Base-by-base conservation (phyloP, 164 flowering plant genomes). In the Warburgia ugandensis region DNA sequence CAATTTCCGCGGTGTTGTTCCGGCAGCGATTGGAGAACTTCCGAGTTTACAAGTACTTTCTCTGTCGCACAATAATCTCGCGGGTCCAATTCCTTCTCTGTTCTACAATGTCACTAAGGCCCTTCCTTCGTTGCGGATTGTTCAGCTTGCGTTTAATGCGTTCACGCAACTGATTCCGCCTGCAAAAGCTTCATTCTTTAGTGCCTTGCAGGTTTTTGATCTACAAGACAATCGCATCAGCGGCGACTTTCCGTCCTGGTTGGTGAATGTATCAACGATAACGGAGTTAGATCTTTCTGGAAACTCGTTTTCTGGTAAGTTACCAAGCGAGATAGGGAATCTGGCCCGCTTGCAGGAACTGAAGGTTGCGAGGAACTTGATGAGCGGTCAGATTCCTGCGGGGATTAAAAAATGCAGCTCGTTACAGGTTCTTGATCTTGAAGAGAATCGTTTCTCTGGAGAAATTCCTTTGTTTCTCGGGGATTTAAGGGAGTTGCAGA, bases 11-110 rank as follows among this genome's bases (percentile, higher is more conserved):
- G 97, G 97, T 19, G 33, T 75, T 33, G 25, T 89, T 36, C 95
- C 94, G 48, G 69, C 76, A n/a, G 71, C 78, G 0, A 64, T 86
- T 2, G 94, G 80, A 1, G 59, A 48, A 47, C 71, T 70, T 52
- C 74, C 77, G n/a, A 62, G 42, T n/a, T 78, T 91, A 8, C 70
- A 83, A 52, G 77, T 80, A 11, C 64, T 89, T n/a, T 73, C 92
- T 0, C 63, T 90, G 20, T 70, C 90, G 12, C 63, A 60, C 7
- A 90, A 90, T 44, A 39, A 67, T 1, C 71, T 90, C 31, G 68
- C 95, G 12, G 94, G 95, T 19, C 26, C 60, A 38, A 59, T 90
- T 38, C 87, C 94, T 0, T 71, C 79, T 19, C 0, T 81, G 19
- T 65, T 85, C 45, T 68, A 71, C 55, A 67, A 67, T 46, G 67